These are phyloP conservation scores for Aspergillus steynii DNA, from an alignment of 495 filamentous ascomycete species.

Conservation along the genomic window DNA sequence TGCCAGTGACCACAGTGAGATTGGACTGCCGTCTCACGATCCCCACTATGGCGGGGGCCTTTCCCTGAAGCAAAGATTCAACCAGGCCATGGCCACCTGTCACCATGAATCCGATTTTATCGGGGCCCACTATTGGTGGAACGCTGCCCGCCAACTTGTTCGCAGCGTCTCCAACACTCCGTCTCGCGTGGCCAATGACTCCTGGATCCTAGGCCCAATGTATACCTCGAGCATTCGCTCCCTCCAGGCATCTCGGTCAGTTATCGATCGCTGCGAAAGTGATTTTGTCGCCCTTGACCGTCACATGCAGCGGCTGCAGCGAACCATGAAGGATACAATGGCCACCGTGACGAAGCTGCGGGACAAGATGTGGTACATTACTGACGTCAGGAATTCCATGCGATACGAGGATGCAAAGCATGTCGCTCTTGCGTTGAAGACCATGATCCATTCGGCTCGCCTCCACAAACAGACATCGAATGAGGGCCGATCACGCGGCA, in stretches of 20 bases:
- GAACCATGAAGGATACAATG: slow-evolving; percentile 35
- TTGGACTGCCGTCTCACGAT: slow-evolving; percentile 9
- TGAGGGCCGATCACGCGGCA: slow-evolving; percentile 51
- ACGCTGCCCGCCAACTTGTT: slow-evolving; percentile 41
- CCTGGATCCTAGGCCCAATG: slow-evolving; percentile 47
- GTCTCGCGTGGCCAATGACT: slow-evolving; percentile 29
- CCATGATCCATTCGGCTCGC: slow-evolving; percentile 67
- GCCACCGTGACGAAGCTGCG: slow-evolving; percentile 47
- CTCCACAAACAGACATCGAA: slow-evolving; percentile 40
- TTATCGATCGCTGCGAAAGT: slow-evolving; percentile 45
- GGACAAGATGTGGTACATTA: slow-evolving; percentile 99
- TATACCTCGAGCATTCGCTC: slow-evolving; percentile 35
- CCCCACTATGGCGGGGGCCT: slow-evolving; percentile 2
- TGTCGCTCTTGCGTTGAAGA: slow-evolving; percentile 82
- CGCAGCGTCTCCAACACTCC: slow-evolving; percentile 25
- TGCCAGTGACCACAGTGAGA: slow-evolving; percentile 39
- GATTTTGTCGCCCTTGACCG: slow-evolving; percentile 41
- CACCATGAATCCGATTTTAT: slow-evolving; percentile 45
- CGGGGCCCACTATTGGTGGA: slow-evolving; percentile 53
- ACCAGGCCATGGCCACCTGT: slow-evolving; percentile 39
- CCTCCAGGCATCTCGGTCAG: slow-evolving; percentile 35
- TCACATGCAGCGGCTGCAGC: slow-evolving; percentile 39
- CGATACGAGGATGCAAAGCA: slow-evolving; percentile 87
- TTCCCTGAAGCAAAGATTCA: slow-evolving; percentile 42
- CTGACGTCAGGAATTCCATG: slow-evolving; percentile 89